A percentile compares a stretch with the other conserved stretches of the same genome.
These are phyloP conservation scores for Avena atlantica DNA, from an alignment of 176 grass and related monocot genomes.

Conservation along the genomic window DNA sequence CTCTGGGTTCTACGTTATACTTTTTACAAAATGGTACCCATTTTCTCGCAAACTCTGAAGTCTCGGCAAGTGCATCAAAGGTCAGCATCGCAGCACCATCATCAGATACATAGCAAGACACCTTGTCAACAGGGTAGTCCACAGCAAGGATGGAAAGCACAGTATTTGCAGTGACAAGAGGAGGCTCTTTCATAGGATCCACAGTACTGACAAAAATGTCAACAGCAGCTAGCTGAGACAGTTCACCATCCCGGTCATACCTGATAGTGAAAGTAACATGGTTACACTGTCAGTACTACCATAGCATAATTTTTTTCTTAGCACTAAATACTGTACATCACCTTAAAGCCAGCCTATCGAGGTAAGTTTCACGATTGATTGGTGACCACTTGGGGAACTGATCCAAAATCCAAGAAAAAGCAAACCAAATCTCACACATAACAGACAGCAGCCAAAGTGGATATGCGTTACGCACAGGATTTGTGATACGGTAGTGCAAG, in stretches of 20 bases:
- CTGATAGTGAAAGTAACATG: constrained; percentile 54
- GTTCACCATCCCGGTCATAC: constrained; percentile 95
- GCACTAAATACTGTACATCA: constrained; percentile 44
- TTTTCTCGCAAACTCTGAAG: constrained; percentile 99
- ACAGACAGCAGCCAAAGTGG: constrained; percentile 87
- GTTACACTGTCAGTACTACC: constrained; percentile 22
- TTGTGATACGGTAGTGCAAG: constrained; percentile 96
- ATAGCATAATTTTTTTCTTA: neutral
- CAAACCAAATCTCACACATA: constrained; percentile 99
- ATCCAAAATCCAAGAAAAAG: constrained; percentile 97
- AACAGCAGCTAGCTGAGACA: constrained; percentile 88
- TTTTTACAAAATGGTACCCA: constrained; percentile 98
- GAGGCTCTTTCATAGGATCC: constrained; percentile 97
- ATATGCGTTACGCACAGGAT: constrained; percentile 87
- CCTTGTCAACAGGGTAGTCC: constrained; percentile 96
- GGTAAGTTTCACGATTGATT: constrained; percentile 96
- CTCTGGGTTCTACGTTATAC: constrained; percentile 92
- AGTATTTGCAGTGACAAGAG: constrained; percentile 98
- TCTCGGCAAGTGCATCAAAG: constrained; percentile 93
- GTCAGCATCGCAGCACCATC: constrained; percentile 96
- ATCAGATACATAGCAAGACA: constrained; percentile 99
- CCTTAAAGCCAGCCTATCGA: constrained; percentile 95
- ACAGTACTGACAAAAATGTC: constrained; percentile 99
- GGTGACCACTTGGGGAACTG: constrained; percentile 99
- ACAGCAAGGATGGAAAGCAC: constrained; percentile 98